These are phyloP conservation scores for Verticillium alfalfae DNA, from an alignment of 2,329 filamentous ascomycete genomes.

Conservation along the genomic window DNA sequence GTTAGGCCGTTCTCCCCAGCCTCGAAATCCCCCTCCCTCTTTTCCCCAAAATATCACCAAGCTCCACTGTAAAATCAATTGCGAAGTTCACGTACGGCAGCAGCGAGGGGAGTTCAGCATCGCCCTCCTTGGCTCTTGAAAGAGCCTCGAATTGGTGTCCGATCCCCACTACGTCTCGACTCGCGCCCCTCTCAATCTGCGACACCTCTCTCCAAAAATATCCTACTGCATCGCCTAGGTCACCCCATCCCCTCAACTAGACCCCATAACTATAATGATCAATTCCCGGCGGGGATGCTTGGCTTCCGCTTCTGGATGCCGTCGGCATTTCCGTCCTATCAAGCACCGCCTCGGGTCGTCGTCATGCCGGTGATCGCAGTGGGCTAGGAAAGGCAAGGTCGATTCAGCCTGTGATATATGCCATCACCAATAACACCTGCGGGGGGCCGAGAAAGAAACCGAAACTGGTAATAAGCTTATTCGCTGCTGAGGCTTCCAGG, in stretches of 20 bases:
- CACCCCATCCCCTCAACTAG: neutral
- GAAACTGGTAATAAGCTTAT: neutral
- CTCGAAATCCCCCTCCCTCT: too few species aligned
- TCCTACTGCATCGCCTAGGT: neutral
- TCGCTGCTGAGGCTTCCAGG: neutral
- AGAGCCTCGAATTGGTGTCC: neutral
- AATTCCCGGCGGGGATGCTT: neutral
- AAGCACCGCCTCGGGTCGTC: neutral
- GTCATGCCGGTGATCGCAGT: neutral
- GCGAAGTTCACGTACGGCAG: neutral
- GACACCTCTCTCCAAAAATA: neutral
- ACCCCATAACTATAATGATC: neutral
- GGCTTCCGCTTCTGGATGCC: neutral
- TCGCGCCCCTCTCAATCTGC: neutral
- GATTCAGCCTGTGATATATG: neutral
- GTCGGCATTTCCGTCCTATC: neutral
- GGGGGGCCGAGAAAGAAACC: neutral
- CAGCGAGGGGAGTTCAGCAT: neutral
- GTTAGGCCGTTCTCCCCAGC: neutral
- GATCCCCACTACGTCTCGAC: neutral
- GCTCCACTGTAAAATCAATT: neutral
- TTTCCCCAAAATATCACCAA: neutral
- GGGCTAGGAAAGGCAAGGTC: neutral
- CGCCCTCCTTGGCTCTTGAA: neutral
- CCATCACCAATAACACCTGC: neutral